Evolutionary conservation across 352 stramenopile species (phyloP).

Genomic region (Globisporangium rhizosaccharum): DNA sequence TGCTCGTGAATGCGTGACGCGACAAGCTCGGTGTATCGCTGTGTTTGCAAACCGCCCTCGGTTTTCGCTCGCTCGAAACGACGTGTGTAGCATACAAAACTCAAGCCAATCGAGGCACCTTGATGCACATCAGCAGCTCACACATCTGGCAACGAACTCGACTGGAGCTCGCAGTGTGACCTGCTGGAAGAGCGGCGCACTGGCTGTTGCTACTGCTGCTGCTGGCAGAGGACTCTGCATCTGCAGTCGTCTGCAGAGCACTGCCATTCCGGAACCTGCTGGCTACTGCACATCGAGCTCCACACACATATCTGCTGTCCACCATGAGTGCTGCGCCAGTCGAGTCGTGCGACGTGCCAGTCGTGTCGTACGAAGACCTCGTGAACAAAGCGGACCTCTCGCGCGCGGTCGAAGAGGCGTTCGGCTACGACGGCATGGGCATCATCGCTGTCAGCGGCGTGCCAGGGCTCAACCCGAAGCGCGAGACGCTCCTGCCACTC

Average conservation of each 20-base stretch:
- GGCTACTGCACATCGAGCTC: not conserved
- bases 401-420: slow-evolving; percentile 66
- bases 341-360: slow-evolving; percentile 42
- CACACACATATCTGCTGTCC: not conserved
- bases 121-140: not conserved
- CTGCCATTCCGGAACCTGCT: slow-evolving; percentile 8
- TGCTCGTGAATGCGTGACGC: not conserved
- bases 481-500: slow-evolving; percentile 74
- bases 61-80: not conserved
- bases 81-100: too few species aligned
- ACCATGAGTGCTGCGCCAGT: slow-evolving; percentile 1
- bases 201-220: not conserved
- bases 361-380: slow-evolving; percentile 59
- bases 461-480: slow-evolving; percentile 67
- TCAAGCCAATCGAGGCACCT: not conserved
- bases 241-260: not conserved
- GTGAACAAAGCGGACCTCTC: slow-evolving; percentile 38
- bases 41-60: not conserved
- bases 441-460: slow-evolving; percentile 88
- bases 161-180: not conserved
- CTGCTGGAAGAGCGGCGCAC: not conserved
- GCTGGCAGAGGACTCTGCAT: not conserved
- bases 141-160: not conserved
- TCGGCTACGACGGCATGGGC: slow-evolving; percentile 87
- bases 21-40: not conserved